Evolutionary conservation across 345 rosid species (phyloP), one percentile per base, ranked within the genome.

Genomic region (Alliaria petiolata): DNA sequence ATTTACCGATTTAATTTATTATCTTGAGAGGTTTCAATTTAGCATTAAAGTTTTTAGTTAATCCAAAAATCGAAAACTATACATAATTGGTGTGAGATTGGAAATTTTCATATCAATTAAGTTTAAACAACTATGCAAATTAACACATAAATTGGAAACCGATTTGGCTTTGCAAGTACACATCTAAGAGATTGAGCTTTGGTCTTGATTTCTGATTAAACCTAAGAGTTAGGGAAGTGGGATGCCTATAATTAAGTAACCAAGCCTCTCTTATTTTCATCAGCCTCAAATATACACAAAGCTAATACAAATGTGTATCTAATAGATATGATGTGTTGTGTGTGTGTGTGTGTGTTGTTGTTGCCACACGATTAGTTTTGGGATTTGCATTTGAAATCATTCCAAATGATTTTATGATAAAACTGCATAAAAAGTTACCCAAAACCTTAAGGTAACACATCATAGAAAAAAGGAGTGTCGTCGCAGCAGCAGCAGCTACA

Each of bases 401-500:
- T 54, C 50, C 72, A 73, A 73, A 74, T 74, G 54, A 39, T 10
- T 50, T 58, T 49, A 50, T 59, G 56, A 67, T 40, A 74, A 52
- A 19, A 25, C 55, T 62, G 46, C 33, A 62, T 42, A 38, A 65
- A 31, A 3, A 26, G 51, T 19, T 38, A 49, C 59, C 72, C 77
- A 15, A 65, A 39, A 25, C 28, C 26, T 11, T 4, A 35, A 35
- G 76, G 70, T 63, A 54, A 65, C 71, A 39, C 77, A 57, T 51
- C 71, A 43, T 14, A 44, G 31, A 30, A 44, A 3, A n/a, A 16
- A 6, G 26, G 25, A 42, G 36, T 28, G 15, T 15, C 33, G 69
- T 31, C 2, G 61, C 42, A 61, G 76, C 46, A 72, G 76, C 70
- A 64, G 26, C 59, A 67, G 69, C 78, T 60, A 74, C 73, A 75